Evolutionary conservation across 192 early-diverging fungal genomes (phyloP).

Genomic region (Gryganskiella cystojenkinii): DNA sequence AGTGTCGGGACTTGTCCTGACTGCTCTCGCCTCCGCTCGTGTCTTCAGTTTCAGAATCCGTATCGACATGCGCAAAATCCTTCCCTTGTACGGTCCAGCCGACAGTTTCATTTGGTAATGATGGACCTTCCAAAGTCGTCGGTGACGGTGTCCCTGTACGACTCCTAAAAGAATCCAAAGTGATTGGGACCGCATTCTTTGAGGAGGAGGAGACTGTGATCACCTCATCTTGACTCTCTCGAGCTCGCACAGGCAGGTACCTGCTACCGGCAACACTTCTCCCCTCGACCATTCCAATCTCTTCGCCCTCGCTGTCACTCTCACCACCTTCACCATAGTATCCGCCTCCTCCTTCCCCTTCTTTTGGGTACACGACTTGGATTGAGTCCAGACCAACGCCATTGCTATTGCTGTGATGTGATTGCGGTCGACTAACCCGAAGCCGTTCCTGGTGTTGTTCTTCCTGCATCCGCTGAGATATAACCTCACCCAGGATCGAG

Average conservation of each 20-base stretch:
- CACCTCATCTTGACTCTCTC: constrained; percentile 31
- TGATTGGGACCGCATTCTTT: neutral
- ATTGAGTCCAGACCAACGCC: neutral
- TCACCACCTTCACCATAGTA: constrained; percentile 26
- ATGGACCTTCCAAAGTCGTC: neutral
- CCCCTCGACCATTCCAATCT: constrained; percentile 22
- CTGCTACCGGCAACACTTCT: constrained; percentile 8
- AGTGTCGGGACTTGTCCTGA: neutral
- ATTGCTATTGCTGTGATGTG: too few species aligned
- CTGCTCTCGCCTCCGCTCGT: neutral
- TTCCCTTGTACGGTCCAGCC: neutral
- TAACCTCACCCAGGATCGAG: constrained; percentile 85
- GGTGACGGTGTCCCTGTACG: constrained; percentile 15
- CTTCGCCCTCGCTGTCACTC: constrained; percentile 24
- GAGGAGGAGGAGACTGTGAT: neutral
- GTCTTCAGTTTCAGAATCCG: constrained; percentile 14
- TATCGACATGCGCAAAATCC: neutral
- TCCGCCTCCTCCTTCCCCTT: too few species aligned
- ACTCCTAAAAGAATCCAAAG: constrained; percentile 7
- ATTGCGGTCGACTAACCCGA: neutral
- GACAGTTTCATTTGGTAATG: neutral
- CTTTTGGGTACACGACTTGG: constrained; percentile 21
- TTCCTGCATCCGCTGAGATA: constrained; percentile 56
- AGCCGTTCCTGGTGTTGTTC: constrained; percentile 16
- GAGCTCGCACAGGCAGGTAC: constrained; percentile 21